Evolutionary conservation across 345 rosid genomes (phyloP).

Genomic region (Streptanthus diversifolius): DNA sequence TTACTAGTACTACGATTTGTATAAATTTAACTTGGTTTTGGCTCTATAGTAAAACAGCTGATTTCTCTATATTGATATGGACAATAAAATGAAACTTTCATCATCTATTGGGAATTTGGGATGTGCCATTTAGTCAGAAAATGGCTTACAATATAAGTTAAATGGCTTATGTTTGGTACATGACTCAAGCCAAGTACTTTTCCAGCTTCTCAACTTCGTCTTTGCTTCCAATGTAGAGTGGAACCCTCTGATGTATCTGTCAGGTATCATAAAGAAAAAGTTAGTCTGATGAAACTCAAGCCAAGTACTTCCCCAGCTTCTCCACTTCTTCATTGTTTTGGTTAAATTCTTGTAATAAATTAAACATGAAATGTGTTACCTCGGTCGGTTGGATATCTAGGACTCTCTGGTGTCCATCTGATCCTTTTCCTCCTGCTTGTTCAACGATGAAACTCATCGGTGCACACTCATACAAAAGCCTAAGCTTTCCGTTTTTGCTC

Average conservation of each 20-base stretch:
- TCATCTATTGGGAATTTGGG: not conserved
- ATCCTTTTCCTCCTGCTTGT: conserved; percentile 99
- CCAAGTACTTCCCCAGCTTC: too few relatives aligned
- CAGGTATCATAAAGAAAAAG: not conserved
- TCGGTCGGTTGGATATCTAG: conserved; percentile 78
- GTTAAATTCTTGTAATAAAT: not conserved
- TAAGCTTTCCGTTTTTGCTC: conserved; percentile 93
- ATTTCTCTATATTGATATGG: conserved; percentile 7
- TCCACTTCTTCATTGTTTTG: too few relatives aligned
- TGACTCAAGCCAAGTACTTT: conserved; percentile 71
- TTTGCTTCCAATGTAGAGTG: conserved; percentile 81
- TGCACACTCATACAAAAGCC: conserved; percentile 90
- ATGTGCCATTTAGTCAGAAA: conserved; percentile 14
- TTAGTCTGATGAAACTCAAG: not conserved
- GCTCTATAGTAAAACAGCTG: not conserved
- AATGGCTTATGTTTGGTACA: conserved; percentile 25
- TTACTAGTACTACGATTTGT: not conserved
- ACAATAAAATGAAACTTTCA: conserved; percentile 21
- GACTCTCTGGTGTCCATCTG: conserved; percentile 77
- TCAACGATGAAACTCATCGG: conserved; percentile 96
- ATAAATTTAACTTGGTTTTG: not conserved
- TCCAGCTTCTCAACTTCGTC: conserved; percentile 93
- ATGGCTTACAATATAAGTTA: conserved; percentile 15
- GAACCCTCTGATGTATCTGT: conserved; percentile 90
- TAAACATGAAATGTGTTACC: conserved; percentile 34